Evolutionary conservation across 208 protist genomes (phyloP), one percentile per base, ranked within the genome.

Genomic region (Phytomonas francai): DNA sequence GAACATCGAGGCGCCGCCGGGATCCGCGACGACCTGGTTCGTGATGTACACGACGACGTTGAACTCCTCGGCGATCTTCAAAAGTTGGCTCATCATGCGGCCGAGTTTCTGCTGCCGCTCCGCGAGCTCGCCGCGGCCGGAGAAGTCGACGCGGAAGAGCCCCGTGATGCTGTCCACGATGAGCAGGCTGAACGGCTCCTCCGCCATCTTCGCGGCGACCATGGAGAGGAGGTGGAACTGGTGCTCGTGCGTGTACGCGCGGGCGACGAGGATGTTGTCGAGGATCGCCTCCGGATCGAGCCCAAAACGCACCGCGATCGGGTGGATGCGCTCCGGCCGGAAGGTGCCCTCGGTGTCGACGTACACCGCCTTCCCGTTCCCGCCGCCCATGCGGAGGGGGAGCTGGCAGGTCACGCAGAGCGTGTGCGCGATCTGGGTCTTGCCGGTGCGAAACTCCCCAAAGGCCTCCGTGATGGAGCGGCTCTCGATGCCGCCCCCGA

Each of bases 1-100:
- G 70, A 99, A 99, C 93, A 99, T 98, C 34, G 93, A 90, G 31
- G 84, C 95, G 34, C 98, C 98, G 77, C 99, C 98, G 25, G 99
- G 98, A 63, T 98, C 86, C 1, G 98, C 92, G 25, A 99, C 98
- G 4, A 99, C 98, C 85, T 99, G 98, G 72, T 99, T 99, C 14
- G 98, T 99, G 68, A 99, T 98, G 74, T 99, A 98, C 16, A 99
- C 98, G 4, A 98, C 99, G 29, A 99, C 89, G 78, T 98, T 98
- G 78, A 98, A 99, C 83, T 99, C 97, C 76, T 99, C 98, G 4
- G 98, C 90, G 6, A 99, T 77, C 76, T 99, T 99, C 32, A 95
- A 96, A 8, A 99, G 81, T 36, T 88, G 78, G 68, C 85, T 94
- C 64, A 97, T 72, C 88, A 97, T 95, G 64, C 90, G 92, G 8